Conservation (phyloP, 2,329 filamentous ascomycete species). For the Macrophomina tecta region DNA sequence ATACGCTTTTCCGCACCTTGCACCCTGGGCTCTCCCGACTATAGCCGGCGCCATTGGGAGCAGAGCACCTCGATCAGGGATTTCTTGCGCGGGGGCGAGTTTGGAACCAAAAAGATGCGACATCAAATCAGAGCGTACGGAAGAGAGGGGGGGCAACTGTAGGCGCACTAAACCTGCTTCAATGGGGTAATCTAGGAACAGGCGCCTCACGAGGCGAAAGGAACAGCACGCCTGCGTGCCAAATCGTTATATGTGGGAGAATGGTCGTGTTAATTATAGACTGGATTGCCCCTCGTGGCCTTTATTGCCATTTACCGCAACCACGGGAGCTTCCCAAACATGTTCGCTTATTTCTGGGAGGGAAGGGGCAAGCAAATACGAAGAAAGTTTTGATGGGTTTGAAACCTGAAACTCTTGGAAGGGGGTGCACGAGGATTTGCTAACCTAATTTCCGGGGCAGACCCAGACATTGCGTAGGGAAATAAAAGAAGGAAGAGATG, state of each 20-base stretch:
- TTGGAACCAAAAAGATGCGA: constrained; percentile 5
- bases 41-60: not conserved
- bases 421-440: not conserved
- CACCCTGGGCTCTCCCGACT: not conserved
- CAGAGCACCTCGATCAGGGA: not conserved
- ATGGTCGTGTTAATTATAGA: not conserved
- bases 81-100: not conserved
- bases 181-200: not conserved
- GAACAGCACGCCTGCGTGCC: not conserved
- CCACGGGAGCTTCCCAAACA: not conserved
- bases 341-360: not conserved
- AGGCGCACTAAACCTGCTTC: not conserved
- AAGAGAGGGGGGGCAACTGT: not conserved
- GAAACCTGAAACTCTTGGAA: constrained; percentile 13
- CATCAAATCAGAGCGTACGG: not conserved
- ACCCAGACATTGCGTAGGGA: not conserved
- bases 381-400: not conserved
- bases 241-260: not conserved
- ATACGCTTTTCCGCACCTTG: constrained; percentile 5
- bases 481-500: not conserved
- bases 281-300: not conserved
- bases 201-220: not conserved
- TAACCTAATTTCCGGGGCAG: constrained; percentile 3
- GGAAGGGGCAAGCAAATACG: not conserved
- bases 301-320: not conserved